Conservation (phyloP, 768 basidiomycete genomes). For the Naganishia antarctica region DNA sequence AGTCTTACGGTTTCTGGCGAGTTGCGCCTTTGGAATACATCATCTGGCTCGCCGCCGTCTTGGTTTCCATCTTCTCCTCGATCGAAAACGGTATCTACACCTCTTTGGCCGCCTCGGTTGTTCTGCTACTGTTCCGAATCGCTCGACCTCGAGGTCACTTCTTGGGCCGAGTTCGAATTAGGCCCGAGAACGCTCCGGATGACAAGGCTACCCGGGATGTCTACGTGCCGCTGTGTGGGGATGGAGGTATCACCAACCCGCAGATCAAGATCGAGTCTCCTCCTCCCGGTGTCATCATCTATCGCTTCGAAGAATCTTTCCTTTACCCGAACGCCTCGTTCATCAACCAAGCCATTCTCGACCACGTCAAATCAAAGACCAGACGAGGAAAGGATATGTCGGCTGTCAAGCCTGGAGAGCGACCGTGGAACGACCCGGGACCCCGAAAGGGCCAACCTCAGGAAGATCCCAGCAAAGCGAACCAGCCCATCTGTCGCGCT, state of each 20-base stretch:
- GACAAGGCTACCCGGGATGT: constrained; percentile 59
- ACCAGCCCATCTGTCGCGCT: constrained; percentile 71
- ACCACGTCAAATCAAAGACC: constrained; percentile 72
- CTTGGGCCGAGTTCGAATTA: constrained; percentile 70
- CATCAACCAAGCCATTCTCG: constrained; percentile 67
- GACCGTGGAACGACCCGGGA: constrained; percentile 92
- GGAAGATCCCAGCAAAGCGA: constrained; percentile 53
- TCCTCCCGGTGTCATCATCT: constrained; percentile 79
- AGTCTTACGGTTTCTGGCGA: constrained; percentile 87
- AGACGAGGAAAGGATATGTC: constrained; percentile 70
- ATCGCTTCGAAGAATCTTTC: constrained; percentile 85
- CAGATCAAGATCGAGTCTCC: constrained; percentile 70
- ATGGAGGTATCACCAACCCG: constrained; percentile 58
- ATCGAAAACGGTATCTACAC: constrained; percentile 72
- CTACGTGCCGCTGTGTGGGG: constrained; percentile 67
- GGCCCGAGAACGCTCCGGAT: constrained; percentile 46
- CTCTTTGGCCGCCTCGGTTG: constrained; percentile 72
- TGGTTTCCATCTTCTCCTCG: constrained; percentile 84
- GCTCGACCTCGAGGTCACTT: constrained; percentile 85
- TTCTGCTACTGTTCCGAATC: constrained; percentile 74
- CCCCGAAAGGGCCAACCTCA: constrained; percentile 55
- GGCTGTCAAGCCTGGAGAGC: constrained; percentile 62
- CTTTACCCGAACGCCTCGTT: constrained; percentile 54
- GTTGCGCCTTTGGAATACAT: constrained; percentile 87
- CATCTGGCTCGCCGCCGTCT: constrained; percentile 79